Base-by-base conservation (phyloP, 176 grass and related monocot species). In the Phoenix dactylifera region DNA sequence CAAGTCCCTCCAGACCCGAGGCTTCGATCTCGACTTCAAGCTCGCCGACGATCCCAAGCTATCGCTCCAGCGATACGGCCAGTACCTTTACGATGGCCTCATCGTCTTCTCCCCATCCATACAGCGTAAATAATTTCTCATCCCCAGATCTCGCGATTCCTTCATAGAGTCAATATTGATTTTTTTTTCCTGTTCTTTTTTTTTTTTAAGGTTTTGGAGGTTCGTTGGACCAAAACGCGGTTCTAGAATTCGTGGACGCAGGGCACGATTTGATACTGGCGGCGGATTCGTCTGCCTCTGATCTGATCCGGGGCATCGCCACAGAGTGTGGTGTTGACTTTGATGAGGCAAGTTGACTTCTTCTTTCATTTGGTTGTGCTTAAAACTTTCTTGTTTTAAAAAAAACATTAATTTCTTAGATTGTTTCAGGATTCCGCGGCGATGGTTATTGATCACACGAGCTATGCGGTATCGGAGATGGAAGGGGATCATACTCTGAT, bases 321-420 rank as follows among this genome's bases (percentile, higher is more conserved):
- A 93, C 85, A 1, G 94, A 98, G 22, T 89, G 88, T 19, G 88
- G 94, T 17, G 76, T 91, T 79, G 88, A 98, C 75, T 98, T 98
- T 2, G 94, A 98, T 50, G 94, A 98, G 93, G 87, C 63, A 91
- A 88, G 80, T 52, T 5, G 59, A 16, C 10, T 30, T 0, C 5
- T 24, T 75, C 64, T 23, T 3, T 72, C 3, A 18, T 64, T 58
- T n/a, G 28, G 58, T 25, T 54, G 4, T 39, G 32, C 6, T 39
- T 39, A 10, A 2, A 39, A 39, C 32, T 39, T 39, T 10, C 2
- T 73, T 67, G 19, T 67, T 55, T 50, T 20, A 20, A 20, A 32
- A 35, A 28, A 39, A 39, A 1, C 9, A 39, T 28, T 18, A 22
- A 60, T 35, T 28, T 17, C 74, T 26, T 72, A 9, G 23, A 22